These are phyloP conservation scores for Eleusine indica DNA, from an alignment of 176 grass and related monocot species.

Conservation along the genomic window DNA sequence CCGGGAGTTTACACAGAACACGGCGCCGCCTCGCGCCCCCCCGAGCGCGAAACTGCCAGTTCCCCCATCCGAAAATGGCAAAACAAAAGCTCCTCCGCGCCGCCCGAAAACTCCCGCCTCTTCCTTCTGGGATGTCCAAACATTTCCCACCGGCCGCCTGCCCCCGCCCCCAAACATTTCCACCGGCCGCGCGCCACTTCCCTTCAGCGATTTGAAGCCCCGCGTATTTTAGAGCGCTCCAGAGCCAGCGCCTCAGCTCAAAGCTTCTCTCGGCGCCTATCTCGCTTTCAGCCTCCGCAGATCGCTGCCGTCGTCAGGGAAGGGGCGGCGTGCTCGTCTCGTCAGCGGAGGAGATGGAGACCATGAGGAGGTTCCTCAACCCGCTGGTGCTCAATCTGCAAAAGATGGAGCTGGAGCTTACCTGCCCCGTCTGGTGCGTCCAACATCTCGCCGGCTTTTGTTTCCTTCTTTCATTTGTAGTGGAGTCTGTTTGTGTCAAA, in stretches of 20 bases:
- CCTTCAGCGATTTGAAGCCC: neutral
- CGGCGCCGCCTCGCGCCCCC: neutral
- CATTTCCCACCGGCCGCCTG: conserved; percentile 33
- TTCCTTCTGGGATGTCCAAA: conserved; percentile 19
- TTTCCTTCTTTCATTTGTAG: neutral
- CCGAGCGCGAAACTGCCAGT: neutral
- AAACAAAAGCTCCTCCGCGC: neutral
- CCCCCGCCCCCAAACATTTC: conserved; percentile 23
- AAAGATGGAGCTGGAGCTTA: conserved; percentile 98
- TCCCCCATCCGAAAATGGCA: neutral
- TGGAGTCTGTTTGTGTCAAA: neutral
- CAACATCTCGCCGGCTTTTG: neutral
- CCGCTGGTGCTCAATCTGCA: conserved; percentile 88
- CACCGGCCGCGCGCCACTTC: conserved; percentile 6
- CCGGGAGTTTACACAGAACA: neutral
- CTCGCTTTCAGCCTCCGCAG: neutral
- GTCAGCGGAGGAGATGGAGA: conserved; percentile 49
- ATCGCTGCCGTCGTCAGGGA: neutral
- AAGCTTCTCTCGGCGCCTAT: neutral
- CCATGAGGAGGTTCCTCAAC: conserved; percentile 78
- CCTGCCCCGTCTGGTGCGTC: conserved; percentile 85
- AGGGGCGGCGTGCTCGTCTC: conserved; percentile 1
- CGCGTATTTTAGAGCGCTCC: conserved; percentile 32
- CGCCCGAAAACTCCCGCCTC: conserved; percentile 28
- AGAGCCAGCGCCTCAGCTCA: neutral